Evolutionary conservation across 1,284 basidiomycete species (phyloP).

Genomic region (Coniferiporia sulphurascens): DNA sequence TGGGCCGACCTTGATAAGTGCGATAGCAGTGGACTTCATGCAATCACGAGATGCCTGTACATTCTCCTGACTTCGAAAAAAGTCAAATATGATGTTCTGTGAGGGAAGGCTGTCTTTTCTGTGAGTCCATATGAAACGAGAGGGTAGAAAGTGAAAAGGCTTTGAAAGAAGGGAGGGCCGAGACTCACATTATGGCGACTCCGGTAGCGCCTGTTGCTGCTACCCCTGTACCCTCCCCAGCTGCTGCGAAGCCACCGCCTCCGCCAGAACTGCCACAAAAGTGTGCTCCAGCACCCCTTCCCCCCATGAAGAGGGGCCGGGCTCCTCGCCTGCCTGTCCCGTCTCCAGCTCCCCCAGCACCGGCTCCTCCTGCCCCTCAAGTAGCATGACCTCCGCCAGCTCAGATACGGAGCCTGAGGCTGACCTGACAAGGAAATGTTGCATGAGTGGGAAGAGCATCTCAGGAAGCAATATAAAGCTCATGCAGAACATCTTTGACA

Average conservation of each 20-base stretch:
- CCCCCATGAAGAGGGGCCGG: slow-evolving; percentile 29
- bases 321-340: slow-evolving; percentile 28
- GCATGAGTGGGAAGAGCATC: slow-evolving; percentile 56
- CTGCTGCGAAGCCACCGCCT: slow-evolving; percentile 28
- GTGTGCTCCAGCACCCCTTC: slow-evolving; percentile 32
- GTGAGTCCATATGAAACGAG: slow-evolving; percentile 47
- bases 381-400: slow-evolving; percentile 26
- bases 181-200: slow-evolving; percentile 27
- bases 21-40: slow-evolving; percentile 78
- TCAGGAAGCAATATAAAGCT: slow-evolving; percentile 64
- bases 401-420: slow-evolving; percentile 34
- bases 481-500: slow-evolving; percentile 58
- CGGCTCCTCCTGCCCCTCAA: slow-evolving; percentile 27
- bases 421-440: slow-evolving; percentile 66
- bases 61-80: slow-evolving; percentile 62
- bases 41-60: slow-evolving; percentile 66
- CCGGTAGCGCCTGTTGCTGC: slow-evolving; percentile 7
- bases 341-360: slow-evolving; percentile 25
- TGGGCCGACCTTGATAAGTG: slow-evolving; percentile 77
- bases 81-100: slow-evolving; percentile 71
- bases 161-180: slow-evolving; percentile 40
- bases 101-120: slow-evolving; percentile 23
- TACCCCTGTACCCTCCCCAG: slow-evolving; percentile 24
- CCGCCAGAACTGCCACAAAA: slow-evolving; percentile 32
- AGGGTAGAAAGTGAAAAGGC: slow-evolving; percentile 67